Base-by-base conservation (phyloP, 164 flowering plant genomes). In the Protea cynaroides region DNA sequence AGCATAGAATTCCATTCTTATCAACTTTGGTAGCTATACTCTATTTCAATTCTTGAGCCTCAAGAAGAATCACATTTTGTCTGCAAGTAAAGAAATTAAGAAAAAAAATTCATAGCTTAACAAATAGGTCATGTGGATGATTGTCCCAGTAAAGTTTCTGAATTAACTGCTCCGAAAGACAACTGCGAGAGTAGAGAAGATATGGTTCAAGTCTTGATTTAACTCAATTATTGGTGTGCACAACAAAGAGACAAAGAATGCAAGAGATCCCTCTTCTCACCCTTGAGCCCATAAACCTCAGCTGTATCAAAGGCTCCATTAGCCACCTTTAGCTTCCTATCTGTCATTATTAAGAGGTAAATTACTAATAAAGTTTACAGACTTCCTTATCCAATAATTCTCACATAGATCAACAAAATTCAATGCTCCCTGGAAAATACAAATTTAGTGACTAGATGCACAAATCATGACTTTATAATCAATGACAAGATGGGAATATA, bases 291-390 rank as follows among this genome's bases (percentile, higher is more conserved):
- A 75, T 93, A 93, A 59, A 93, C 92, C 75, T 93, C 98, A 56
- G 97, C 98, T 37, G 98, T 93, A 67, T 93, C 97, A 70, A 93
- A 93, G 25, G 98, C 98, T 58, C 74, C 72, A 71, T 83, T 93
- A 5, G 97, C 97, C 61, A 87, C 94, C 78, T 90, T 90, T 81
- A 86, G 46, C 71, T 86, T 93, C 76, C 87, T 81, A 73, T 93
- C 98, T 93, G 85, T 25, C 58, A 69, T 66, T 38, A 71, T 40
- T 59, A 52, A 5, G 59, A 56, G 62, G 9, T 24, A 56, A 38
- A 55, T 8, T 14, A 49, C 21, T 43, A 43, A 14, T 19, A 46
- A 59, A 50, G 8, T 58, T n/a, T 9, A 56, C 8, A n/a, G 7
- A 34, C 12, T 15, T 52, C 36, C 13, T 15, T 1, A 19, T 1